Base-by-base conservation (phyloP, 345 rosid species). In the Sonneratia alba region DNA sequence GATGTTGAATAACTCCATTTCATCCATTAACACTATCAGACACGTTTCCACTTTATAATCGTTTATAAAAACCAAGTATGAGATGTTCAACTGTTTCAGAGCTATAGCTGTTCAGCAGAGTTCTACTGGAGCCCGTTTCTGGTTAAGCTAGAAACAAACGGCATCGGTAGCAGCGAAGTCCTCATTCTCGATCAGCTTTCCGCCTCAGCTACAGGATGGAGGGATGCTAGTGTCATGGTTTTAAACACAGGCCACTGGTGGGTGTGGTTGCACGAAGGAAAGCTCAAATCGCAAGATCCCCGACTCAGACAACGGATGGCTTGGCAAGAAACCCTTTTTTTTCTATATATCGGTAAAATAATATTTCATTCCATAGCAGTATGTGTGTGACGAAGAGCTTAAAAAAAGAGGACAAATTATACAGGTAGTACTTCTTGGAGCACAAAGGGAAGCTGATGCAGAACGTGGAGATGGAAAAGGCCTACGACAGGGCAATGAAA, bases 201-300 rank as follows among this genome's bases (percentile, higher is more conserved):
- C 9, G 36, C 79, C 68, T 71, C 73, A 0, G 78, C 81, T 65
- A 5, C 48, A 43, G 76, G 70, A 42, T 87, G 86, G 87, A 56
- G 55, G 47, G 86, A 83, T 15, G 87, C 85, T 12, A 73, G 81
- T 76, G 64, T 82, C 27, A 80, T 83, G 91, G 78, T 87, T 27
- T 85, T 87, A 77, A 81, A 85, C 79, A 81, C 83, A 2, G 87
- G 84, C 9, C 88, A 85, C 76, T 85, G 89, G 87, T 85, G 91
- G 87, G 40, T 72, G 32, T 27, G 32, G 32, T 1, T 27, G 38
- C 86, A 72, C 24, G 34, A 32, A 0, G 73, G 77, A 47, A 71
- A 69, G 55, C 0, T 63, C 65, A 79, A 67, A 73, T 70, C 73
- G 82, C 82, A 75, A 72, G 80, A 34, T 21, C 1, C 24, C 3